These are phyloP conservation scores for Brettanomyces bruxellensis DNA, from an alignment of 805 yeast species.

Conservation along the genomic window DNA sequence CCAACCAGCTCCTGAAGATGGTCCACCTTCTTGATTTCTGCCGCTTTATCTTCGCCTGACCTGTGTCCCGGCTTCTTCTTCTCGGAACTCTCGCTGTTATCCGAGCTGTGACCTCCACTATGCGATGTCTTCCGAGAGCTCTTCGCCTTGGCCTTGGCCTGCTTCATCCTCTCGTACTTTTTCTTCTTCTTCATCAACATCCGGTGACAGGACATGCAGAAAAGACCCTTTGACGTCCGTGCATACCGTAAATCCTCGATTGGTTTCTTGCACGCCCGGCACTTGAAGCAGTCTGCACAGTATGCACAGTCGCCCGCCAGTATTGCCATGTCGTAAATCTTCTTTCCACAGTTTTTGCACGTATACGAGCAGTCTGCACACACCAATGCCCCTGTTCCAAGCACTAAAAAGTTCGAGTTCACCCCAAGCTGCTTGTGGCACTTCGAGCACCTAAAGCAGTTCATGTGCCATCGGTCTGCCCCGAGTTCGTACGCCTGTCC, in stretches of 20 bases:
- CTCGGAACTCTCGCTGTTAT: too few relatives aligned
- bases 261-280: conserved; percentile 77
- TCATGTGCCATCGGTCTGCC: conserved; percentile 91
- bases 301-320: conserved; percentile 93
- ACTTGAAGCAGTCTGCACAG: conserved; percentile 82
- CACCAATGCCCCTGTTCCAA: conserved; percentile 87
- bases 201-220: conserved; percentile 90
- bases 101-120: not conserved
- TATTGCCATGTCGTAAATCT: conserved; percentile 89
- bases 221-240: conserved; percentile 83
- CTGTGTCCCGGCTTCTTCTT: not conserved
- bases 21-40: not conserved
- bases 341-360: conserved; percentile 75
- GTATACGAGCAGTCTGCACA: conserved; percentile 90
- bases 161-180: conserved; percentile 42
- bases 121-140: not conserved
- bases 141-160: conserved; percentile 17
- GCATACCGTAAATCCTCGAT: conserved; percentile 89
- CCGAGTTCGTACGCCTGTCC: conserved; percentile 96
- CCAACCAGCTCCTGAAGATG: not conserved
- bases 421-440: conserved; percentile 75
- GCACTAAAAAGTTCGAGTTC: conserved; percentile 79
- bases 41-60: not conserved
- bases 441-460: conserved; percentile 84
- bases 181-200: conserved; percentile 68